Base-by-base conservation (phyloP, 345 rosid genomes). In the Erucastrum elatum region DNA sequence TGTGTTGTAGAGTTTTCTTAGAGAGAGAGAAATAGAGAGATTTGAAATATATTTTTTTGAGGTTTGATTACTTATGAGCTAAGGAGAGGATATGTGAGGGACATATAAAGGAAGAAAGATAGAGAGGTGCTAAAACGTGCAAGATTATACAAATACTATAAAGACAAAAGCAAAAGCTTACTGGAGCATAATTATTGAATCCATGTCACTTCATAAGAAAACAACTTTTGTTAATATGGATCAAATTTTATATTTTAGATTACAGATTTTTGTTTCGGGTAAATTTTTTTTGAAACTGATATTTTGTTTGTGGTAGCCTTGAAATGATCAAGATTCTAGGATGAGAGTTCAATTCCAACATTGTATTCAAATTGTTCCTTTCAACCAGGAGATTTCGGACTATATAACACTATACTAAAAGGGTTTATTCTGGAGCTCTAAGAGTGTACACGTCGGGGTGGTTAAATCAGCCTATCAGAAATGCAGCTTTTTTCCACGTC, bases 41-140 rank as follows among this genome's bases (percentile, higher is more conserved):
- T 68, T 51, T 80, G 56, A 51, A 39, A 56, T 75, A 8, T 60
- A 2, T 26, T 10, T 61, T 51, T 37, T 79, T 59, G 31, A 8
- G 13, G 55, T 70, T 55, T 80, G 72, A 64, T 80, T 80, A 39
- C 83, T 80, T 80, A 80, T 75, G 84, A 70, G 78, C 75, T 31
- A 77, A 73, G 76, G 82, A 81, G 65, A 60, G 16, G 71, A 31
- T n/a, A 71, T 49, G 68, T 44, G 56, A 35, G 84, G 77, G 58
- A 77, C 12, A 74, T 86, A 78, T 86, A 89, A 82, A 87, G 88
- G 82, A 33, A 33, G 49, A 10, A 15, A 73, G 12, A 31, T 34
- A 13, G 67, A 75, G 72, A 46, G 35, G 70, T 61, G 6, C 27
- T 51, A 4, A 79, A 79, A 73, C 82, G 78, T 68, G 78, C 70